A percentile compares a stretch with the other conserved stretches of the same genome.
Evolutionary conservation across 108 stramenopile genomes (phyloP).

Genomic region (Discostella pseudostelligera): DNA sequence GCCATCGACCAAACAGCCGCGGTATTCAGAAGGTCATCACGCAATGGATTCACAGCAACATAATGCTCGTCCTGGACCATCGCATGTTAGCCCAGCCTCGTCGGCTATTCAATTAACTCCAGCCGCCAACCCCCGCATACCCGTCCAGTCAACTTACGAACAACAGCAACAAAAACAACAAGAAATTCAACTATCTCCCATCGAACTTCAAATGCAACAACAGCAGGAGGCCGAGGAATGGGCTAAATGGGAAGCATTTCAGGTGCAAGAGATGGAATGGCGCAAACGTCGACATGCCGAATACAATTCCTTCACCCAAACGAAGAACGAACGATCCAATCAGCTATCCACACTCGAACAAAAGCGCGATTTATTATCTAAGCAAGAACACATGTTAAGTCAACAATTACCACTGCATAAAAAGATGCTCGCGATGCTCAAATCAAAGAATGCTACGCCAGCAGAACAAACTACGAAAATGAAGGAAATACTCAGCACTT

Average conservation of each 20-base stretch:
- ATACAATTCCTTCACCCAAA: conserved; percentile 9
- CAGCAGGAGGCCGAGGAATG: conserved; percentile 10
- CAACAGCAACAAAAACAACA: neutral
- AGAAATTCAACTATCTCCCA: conserved; percentile 1
- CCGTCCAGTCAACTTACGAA: neutral
- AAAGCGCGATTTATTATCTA: conserved; percentile 20
- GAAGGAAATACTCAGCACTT: conserved; percentile 32
- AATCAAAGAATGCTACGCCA: conserved; percentile 15
- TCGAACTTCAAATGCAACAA: conserved; percentile 10
- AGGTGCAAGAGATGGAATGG: conserved; percentile 18
- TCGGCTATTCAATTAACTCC: conserved; percentile 9
- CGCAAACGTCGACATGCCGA: conserved; percentile 22
- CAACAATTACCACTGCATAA: conserved; percentile 41
- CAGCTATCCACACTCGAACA: conserved; percentile 32
- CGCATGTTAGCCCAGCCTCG: neutral
- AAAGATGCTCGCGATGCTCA: conserved; percentile 27
- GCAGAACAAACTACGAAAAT: conserved; percentile 37
- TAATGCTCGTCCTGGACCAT: neutral
- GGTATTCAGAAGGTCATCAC: no score
- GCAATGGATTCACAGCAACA: no score
- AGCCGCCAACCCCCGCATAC: neutral
- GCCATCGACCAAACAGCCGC: no score
- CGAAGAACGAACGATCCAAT: conserved; percentile 6
- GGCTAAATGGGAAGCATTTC: conserved; percentile 12
- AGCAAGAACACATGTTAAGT: conserved; percentile 21